These are phyloP conservation scores for Gypsophila paniculata DNA, from an alignment of 179 eudicot genomes.

Conservation along the genomic window DNA sequence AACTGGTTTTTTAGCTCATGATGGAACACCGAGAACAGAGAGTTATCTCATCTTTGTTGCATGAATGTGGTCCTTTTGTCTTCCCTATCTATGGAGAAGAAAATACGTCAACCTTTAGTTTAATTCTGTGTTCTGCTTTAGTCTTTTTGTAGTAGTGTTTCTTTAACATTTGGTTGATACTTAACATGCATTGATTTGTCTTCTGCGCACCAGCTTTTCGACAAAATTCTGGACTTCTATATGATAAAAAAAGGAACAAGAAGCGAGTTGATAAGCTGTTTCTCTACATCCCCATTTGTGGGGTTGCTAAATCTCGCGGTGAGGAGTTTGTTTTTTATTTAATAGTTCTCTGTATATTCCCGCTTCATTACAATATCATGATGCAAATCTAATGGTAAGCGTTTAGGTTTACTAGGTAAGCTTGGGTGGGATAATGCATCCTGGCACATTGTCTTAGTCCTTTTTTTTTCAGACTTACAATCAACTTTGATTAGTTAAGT, in stretches of 20 bases:
- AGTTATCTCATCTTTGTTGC: neutral
- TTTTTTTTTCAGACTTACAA: too few relatives aligned
- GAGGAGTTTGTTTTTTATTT: conserved; percentile 32
- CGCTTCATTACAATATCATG: neutral
- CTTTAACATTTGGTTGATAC: conserved; percentile 1
- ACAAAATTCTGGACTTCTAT: conserved; percentile 48
- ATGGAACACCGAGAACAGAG: neutral
- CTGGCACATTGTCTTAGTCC: neutral
- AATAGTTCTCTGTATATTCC: neutral
- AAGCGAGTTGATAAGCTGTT: conserved; percentile 30
- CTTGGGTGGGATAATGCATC: neutral
- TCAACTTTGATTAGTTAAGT: too few relatives aligned
- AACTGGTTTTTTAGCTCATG: neutral
- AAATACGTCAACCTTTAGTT: neutral
- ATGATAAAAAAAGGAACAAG: conserved; percentile 20
- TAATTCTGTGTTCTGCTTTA: neutral
- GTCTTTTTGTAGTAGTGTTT: neutral
- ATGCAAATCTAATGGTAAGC: neutral
- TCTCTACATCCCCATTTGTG: conserved; percentile 39
- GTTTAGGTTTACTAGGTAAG: neutral
- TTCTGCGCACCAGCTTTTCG: conserved; percentile 45
- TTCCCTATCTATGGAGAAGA: neutral
- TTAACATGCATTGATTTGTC: neutral
- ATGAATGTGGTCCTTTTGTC: neutral
- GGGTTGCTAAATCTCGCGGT: conserved; percentile 82